Conservation (phyloP, 768 basidiomycete genomes). For the Scleroderma citrinum region DNA sequence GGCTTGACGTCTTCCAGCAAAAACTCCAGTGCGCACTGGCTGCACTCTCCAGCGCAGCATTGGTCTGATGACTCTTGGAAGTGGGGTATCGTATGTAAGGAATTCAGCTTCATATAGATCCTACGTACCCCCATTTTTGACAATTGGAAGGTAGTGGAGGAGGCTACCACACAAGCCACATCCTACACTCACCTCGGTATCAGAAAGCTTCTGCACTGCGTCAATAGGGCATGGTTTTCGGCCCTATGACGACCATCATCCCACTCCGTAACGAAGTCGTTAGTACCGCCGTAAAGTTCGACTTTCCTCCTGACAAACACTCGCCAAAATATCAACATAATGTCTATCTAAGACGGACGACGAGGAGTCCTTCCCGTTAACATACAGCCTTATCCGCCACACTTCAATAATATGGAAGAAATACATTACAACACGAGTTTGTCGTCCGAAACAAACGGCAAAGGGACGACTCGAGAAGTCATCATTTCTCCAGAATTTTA, state of each 20-base stretch:
- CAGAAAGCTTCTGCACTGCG: slow-evolving; percentile 51
- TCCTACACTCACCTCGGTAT: slow-evolving; percentile 76
- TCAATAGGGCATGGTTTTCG: slow-evolving; percentile 71
- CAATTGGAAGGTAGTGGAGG: slow-evolving; percentile 39
- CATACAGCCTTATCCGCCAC: slow-evolving; percentile 54
- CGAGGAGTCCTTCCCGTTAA: slow-evolving; percentile 60
- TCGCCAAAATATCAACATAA: neutral
- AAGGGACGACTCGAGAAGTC: slow-evolving; percentile 59
- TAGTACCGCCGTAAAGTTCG: slow-evolving; percentile 52
- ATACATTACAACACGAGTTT: slow-evolving; percentile 82
- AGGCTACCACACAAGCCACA: slow-evolving; percentile 56
- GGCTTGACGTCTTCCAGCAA: slow-evolving; percentile 59
- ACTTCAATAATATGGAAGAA: slow-evolving; percentile 55
- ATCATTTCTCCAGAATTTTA: slow-evolving; percentile 82
- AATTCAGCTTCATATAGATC: slow-evolving; percentile 11
- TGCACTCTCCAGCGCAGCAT: slow-evolving; percentile 86
- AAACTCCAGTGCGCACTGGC: slow-evolving; percentile 94
- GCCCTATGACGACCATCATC: slow-evolving; percentile 89
- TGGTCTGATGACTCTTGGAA: slow-evolving; percentile 61
- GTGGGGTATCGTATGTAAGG: slow-evolving; percentile 40
- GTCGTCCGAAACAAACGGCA: slow-evolving; percentile 68
- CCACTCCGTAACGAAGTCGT: slow-evolving; percentile 45
- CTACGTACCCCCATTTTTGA: neutral
- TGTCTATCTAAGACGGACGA: slow-evolving; percentile 50
- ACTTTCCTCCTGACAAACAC: neutral